A percentile compares a stretch with the other conserved stretches of the same genome.
Conservation (phyloP, 2,329 filamentous ascomycete species). For the Trichoderma arundinaceum region DNA sequence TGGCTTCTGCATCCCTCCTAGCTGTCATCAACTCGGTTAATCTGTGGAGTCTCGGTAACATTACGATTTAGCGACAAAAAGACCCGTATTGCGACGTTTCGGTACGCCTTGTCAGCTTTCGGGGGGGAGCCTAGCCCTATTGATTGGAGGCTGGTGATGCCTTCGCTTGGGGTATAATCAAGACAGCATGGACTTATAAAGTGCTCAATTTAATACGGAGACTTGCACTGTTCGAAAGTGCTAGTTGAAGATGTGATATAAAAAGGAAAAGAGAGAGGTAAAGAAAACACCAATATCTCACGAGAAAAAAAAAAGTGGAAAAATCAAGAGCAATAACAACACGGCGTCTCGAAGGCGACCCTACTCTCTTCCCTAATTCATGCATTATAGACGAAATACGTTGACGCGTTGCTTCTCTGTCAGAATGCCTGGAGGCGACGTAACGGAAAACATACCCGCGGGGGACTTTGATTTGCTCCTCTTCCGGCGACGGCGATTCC, state of each 20-base stretch:
- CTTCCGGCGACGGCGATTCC: conserved; percentile 18
- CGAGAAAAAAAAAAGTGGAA: conserved; percentile 1
- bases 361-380: not conserved
- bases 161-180: conserved; percentile 11
- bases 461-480: conserved; percentile 19
- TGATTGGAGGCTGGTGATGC: conserved; percentile 8
- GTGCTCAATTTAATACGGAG: not conserved
- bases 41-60: conserved; percentile 18
- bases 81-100: not conserved
- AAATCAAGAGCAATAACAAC: conserved; percentile 7
- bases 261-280: not conserved
- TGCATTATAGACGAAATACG: not conserved
- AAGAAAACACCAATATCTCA: conserved; percentile 12
- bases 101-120: conserved; percentile 12
- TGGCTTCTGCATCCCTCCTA: conserved; percentile 10
- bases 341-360: not conserved
- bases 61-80: conserved; percentile 4
- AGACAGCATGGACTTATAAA: conserved; percentile 22
- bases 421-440: conserved; percentile 17
- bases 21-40: conserved; percentile 16
- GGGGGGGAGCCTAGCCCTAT: conserved; percentile 19
- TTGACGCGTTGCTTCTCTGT: conserved; percentile 5
- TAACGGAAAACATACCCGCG: conserved; percentile 16
- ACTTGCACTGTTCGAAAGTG: not conserved
- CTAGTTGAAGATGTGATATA: not conserved